Conservation (phyloP, 1,284 basidiomycete genomes). For the Trametes polyzona region DNA sequence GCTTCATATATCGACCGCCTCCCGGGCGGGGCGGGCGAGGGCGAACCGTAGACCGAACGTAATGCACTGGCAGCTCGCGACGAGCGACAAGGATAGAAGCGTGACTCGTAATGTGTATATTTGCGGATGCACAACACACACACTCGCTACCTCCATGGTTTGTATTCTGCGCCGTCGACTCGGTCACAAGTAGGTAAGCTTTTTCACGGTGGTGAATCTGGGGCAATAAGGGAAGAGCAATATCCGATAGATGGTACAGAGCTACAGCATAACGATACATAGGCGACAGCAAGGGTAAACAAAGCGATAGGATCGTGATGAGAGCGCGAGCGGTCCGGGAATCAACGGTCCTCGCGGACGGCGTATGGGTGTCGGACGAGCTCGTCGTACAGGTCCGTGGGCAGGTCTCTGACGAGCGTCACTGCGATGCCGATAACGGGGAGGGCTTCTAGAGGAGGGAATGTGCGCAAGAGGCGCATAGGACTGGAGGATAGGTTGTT, state of each 20-base stretch:
- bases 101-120: constrained; percentile 20
- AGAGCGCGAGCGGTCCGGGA: neutral
- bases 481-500: constrained; percentile 57
- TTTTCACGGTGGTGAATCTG: too few species aligned
- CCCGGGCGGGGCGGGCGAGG: constrained; percentile 37
- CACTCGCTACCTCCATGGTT: neutral
- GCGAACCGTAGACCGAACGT: constrained; percentile 19
- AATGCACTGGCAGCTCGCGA: constrained; percentile 7
- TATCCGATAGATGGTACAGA: neutral
- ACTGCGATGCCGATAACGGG: constrained; percentile 92
- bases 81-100: constrained; percentile 8
- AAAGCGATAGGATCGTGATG: neutral
- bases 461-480: constrained; percentile 93
- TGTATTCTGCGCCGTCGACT: too few species aligned
- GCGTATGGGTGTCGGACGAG: constrained; percentile 88
- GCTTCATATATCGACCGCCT: constrained; percentile 76
- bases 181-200: too few species aligned
- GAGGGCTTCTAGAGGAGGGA: constrained; percentile 88
- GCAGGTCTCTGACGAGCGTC: constrained; percentile 90
- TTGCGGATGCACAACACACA: constrained; percentile 8
- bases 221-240: neutral
- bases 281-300: constrained; percentile 16
- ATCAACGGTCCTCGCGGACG: constrained; percentile 23
- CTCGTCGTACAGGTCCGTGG: constrained; percentile 87
- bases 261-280: constrained; percentile 20